phyloP scores from a whole-genome alignment of 768 basidiomycete species.

The Pleurotus platypus region DNA sequence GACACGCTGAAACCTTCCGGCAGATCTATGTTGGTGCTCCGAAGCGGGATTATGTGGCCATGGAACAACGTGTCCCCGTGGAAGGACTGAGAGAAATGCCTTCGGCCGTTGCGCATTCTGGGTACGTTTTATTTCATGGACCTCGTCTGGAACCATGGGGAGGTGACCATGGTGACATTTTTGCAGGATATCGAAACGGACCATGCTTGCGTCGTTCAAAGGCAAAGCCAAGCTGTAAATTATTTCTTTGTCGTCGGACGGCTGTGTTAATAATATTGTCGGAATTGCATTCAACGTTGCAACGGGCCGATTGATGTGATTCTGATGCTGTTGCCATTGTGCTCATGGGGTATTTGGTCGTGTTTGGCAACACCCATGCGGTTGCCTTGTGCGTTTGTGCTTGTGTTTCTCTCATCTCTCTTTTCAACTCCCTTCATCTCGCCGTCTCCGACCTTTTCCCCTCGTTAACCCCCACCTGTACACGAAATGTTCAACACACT shows the following conservation, averaged over 20 bases:
- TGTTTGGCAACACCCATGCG: conserved; percentile 9
- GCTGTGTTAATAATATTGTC: neutral
- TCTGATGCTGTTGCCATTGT: neutral
- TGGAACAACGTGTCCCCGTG: conserved; percentile 55
- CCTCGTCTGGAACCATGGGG: conserved; percentile 11
- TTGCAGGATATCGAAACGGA: conserved; percentile 63
- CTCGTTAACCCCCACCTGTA: conserved; percentile 25
- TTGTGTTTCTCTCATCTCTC: conserved; percentile 18
- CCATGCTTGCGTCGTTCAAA: conserved; percentile 58
- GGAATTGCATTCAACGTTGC: neutral
- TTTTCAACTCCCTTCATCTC: conserved; percentile 21
- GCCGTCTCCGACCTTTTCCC: conserved; percentile 22
- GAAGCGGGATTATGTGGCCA: conserved; percentile 70
- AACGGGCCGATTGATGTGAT: neutral
- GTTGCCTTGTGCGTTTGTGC: conserved; percentile 10
- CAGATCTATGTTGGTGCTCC: conserved; percentile 77
- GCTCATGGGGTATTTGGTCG: conserved; percentile 10
- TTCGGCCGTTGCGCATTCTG: conserved; percentile 65
- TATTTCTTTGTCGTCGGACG: conserved; percentile 1
- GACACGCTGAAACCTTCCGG: neutral
- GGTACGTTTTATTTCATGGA: conserved; percentile 44
- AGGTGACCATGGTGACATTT: conserved; percentile 35
- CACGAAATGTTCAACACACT: conserved; percentile 74
- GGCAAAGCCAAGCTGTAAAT: conserved; percentile 47
- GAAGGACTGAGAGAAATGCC: conserved; percentile 58